These are phyloP conservation scores for Penicillium sp. DNA, from an alignment of 2,329 filamentous ascomycete genomes.

Conservation along the genomic window DNA sequence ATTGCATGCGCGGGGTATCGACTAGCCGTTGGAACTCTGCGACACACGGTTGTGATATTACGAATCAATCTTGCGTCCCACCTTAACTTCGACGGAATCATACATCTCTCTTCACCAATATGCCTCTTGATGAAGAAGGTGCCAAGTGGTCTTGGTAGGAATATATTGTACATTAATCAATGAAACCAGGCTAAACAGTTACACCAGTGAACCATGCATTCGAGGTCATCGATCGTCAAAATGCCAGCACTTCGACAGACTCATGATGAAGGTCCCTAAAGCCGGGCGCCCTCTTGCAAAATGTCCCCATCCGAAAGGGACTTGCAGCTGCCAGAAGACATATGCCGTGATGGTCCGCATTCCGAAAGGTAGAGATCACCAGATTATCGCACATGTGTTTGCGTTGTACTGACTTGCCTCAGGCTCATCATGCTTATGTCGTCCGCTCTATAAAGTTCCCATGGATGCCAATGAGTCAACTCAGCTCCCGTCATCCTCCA, in stretches of 20 bases:
- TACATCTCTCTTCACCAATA: slow-evolving; percentile 18
- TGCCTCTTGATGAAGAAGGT: slow-evolving; percentile 46
- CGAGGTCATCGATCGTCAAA: slow-evolving; percentile 50
- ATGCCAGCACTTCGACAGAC: slow-evolving; percentile 48
- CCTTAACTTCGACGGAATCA: neutral
- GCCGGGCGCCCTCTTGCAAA: slow-evolving; percentile 48
- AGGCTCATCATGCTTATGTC: slow-evolving; percentile 43
- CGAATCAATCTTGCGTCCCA: slow-evolving; percentile 10
- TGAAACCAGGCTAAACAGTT: slow-evolving; percentile 5
- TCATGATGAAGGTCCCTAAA: slow-evolving; percentile 51
- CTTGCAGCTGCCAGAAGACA: slow-evolving; percentile 42
- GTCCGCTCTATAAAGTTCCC: slow-evolving; percentile 41
- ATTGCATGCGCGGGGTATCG: slow-evolving; percentile 6
- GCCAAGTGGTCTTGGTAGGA: slow-evolving; percentile 48
- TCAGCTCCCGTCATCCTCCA: slow-evolving; percentile 13
- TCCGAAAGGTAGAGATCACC: slow-evolving; percentile 37
- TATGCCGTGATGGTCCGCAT: slow-evolving; percentile 47
- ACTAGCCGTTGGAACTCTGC: neutral
- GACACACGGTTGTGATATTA: slow-evolving; percentile 7
- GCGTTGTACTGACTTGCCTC: slow-evolving; percentile 11
- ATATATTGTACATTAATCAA: neutral
- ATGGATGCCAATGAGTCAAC: slow-evolving; percentile 13
- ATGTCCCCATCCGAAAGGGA: slow-evolving; percentile 46
- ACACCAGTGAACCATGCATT: slow-evolving; percentile 47
- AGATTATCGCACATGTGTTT: neutral